Conservation (phyloP, 148 eudicot genomes). For the Fagopyrum esculentum region DNA sequence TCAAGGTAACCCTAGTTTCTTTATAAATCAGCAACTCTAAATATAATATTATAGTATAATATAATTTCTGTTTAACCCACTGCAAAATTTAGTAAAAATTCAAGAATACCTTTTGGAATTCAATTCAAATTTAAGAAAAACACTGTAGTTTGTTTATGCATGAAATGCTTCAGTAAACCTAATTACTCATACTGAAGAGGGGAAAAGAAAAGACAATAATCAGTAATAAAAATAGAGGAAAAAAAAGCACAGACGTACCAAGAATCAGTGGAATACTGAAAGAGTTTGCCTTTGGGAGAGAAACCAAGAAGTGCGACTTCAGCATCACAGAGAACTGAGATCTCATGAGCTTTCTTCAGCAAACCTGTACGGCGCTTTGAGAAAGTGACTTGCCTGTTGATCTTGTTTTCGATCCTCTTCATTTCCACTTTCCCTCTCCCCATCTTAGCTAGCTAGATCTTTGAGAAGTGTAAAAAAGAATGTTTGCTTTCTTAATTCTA, state of each 20-base stretch:
- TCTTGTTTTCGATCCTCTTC: slow-evolving; percentile 64
- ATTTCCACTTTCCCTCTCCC: slow-evolving; percentile 61
- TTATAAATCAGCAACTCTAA: background rate
- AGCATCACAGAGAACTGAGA: slow-evolving; percentile 64
- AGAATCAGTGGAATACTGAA: slow-evolving; percentile 50
- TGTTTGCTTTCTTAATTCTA: background rate
- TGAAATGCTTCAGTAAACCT: background rate
- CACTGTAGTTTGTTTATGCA: background rate
- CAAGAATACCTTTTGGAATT: too few relatives aligned
- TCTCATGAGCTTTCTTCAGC: slow-evolving; percentile 64
- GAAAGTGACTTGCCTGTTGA: slow-evolving; percentile 56
- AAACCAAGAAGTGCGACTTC: slow-evolving; percentile 57
- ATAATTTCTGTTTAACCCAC: background rate
- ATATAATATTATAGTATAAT: too few relatives aligned
- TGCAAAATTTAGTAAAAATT: too few relatives aligned
- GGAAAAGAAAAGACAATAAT: background rate
- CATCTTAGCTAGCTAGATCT: slow-evolving; percentile 19
- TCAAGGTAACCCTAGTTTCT: background rate
- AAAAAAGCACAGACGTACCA: slow-evolving; percentile 19
- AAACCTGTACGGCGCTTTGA: slow-evolving; percentile 52
- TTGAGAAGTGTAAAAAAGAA: background rate
- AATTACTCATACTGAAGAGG: background rate
- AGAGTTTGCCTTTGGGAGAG: slow-evolving; percentile 60
- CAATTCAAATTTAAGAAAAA: too few relatives aligned
- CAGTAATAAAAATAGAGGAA: background rate